Percentiles rank a stretch among this genome's conserved stretches.
These are phyloP conservation scores for Vitis hybrid DNA, from an alignment of 177 flowering plant genomes.

Conservation along the genomic window DNA sequence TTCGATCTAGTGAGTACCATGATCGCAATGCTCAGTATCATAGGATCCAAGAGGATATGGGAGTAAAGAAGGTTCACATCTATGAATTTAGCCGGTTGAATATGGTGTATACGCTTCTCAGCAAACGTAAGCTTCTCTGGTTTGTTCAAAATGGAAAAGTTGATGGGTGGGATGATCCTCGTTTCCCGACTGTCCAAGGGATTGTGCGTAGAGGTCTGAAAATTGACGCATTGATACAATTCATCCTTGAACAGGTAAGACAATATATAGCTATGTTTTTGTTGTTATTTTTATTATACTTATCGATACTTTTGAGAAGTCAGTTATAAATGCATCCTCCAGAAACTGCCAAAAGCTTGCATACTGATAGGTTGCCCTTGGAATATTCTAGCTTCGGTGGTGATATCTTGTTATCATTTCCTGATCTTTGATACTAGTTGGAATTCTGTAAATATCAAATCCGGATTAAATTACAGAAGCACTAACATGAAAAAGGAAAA, in stretches of 20 bases:
- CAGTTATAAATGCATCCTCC: not conserved
- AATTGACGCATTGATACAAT: constrained; percentile 84
- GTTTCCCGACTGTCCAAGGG: constrained; percentile 96
- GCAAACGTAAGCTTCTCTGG: constrained; percentile 97
- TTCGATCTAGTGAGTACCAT: constrained; percentile 94
- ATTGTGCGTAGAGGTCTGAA: constrained; percentile 90
- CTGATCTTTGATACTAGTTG: no score
- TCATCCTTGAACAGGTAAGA: constrained; percentile 85
- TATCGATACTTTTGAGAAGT: not conserved
- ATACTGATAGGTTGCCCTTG: no score
- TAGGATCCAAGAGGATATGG: constrained; percentile 84
- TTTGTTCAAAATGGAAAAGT: constrained; percentile 91
- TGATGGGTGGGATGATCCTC: constrained; percentile 98
- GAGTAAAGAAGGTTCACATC: constrained; percentile 61
- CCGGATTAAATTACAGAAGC: no score
- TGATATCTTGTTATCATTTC: no score
- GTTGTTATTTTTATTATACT: not conserved
- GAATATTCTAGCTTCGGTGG: not conserved
- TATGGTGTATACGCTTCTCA: constrained; percentile 92
- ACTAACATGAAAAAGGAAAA: no score
- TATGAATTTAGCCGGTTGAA: constrained; percentile 93
- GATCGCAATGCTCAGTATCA: constrained; percentile 91
- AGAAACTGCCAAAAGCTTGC: not conserved
- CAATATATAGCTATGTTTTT: not conserved
- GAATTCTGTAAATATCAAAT: no score